These are phyloP conservation scores for Xanthoceras sorbifolium DNA, from an alignment of 345 rosid genomes.

Conservation along the genomic window DNA sequence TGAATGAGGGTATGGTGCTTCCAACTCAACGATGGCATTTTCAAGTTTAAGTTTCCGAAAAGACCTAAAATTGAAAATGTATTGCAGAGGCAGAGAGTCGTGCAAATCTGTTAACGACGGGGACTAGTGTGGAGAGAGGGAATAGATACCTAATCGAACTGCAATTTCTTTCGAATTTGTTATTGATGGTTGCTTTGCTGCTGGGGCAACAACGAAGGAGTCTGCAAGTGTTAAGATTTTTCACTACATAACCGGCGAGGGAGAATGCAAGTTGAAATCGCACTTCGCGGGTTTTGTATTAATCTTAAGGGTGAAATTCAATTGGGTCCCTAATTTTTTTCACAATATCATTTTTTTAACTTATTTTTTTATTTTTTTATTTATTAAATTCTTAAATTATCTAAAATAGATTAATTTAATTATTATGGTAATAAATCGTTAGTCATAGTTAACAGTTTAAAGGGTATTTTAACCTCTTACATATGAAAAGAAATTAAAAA, in stretches of 20 bases:
- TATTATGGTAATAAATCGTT: too few relatives aligned
- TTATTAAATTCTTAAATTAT: too few relatives aligned
- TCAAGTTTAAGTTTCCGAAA: background rate
- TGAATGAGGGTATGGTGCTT: slow-evolving; percentile 85
- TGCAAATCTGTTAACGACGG: background rate
- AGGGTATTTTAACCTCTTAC: too few relatives aligned
- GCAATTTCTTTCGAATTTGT: background rate
- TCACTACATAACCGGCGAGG: background rate
- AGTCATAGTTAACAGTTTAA: too few relatives aligned
- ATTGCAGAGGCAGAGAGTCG: background rate
- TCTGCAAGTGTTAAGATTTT: background rate
- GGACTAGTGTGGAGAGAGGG: background rate
- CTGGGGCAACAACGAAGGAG: too few relatives aligned
- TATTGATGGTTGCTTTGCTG: background rate
- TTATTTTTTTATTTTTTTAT: too few relatives aligned
- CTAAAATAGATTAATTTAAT: too few relatives aligned
- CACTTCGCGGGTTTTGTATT: background rate
- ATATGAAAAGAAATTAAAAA: too few relatives aligned
- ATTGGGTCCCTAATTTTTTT: too few relatives aligned
- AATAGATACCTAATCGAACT: background rate
- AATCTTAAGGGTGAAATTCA: too few relatives aligned
- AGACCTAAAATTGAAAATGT: slow-evolving; percentile 8
- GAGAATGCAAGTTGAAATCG: background rate
- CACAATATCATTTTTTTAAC: too few relatives aligned
- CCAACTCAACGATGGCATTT: slow-evolving; percentile 63